Percentiles rank a stretch among this genome's conserved stretches.
Evolutionary conservation across 169 alveolate genomes (phyloP).

Genomic region (Neospora caninum): DNA sequence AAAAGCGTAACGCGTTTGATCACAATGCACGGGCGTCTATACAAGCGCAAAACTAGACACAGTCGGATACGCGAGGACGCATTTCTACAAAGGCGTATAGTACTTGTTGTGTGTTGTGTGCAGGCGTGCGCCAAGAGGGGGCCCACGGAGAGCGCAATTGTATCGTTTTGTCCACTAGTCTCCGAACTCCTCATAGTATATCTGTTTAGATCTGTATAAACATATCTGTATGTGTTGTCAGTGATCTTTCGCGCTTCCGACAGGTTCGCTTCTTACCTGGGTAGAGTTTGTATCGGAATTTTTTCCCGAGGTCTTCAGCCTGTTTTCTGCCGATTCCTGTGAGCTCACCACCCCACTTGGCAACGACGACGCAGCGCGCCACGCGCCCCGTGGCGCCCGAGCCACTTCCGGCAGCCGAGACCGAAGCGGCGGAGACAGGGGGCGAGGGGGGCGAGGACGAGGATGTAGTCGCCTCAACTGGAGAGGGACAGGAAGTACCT

Average conservation of each 20-base stretch:
- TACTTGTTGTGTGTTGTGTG: no score
- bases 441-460: not conserved
- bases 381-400: slow-evolving; percentile 35
- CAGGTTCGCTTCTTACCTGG: slow-evolving; percentile 86
- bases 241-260: no score
- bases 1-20: not conserved
- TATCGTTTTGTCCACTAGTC: no score
- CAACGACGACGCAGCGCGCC: slow-evolving; percentile 88
- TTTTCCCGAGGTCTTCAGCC: slow-evolving; percentile 91
- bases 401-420: not conserved
- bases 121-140: no score
- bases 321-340: slow-evolving; percentile 94
- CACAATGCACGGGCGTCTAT: no score
- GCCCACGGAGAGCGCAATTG: no score
- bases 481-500: not conserved
- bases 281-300: slow-evolving; percentile 83
- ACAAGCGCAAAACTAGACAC: no score
- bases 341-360: slow-evolving; percentile 99
- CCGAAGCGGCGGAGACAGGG: not conserved
- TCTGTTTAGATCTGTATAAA: no score
- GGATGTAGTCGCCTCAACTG: not conserved
- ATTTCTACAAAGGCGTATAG: no score
- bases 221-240: not conserved
- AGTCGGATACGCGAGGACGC: no score
- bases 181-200: no score